Percentiles rank a stretch among this genome's conserved stretches.
These are phyloP conservation scores for Mangifera indica DNA, from an alignment of 345 rosid genomes.

Conservation along the genomic window DNA sequence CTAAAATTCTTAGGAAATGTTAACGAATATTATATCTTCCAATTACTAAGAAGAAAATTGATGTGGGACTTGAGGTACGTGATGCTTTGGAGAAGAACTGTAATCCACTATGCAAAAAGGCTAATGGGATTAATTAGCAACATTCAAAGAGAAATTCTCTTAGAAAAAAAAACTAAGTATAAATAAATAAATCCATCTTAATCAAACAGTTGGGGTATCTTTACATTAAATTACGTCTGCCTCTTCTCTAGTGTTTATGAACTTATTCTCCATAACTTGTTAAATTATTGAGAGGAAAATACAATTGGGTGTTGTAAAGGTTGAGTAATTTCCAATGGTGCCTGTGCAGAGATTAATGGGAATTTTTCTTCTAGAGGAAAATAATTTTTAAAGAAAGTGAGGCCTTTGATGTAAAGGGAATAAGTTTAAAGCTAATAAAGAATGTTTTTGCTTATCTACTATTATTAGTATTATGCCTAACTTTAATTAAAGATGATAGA, in stretches of 20 bases:
- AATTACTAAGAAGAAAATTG: no score
- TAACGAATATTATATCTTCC: no score
- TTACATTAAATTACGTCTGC: constrained; percentile 16
- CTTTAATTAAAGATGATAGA: constrained; percentile 35
- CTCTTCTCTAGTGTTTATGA: constrained; percentile 22
- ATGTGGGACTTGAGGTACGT: constrained; percentile 6
- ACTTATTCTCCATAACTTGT: constrained; percentile 37
- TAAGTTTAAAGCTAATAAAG: constrained; percentile 32
- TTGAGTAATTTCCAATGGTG: constrained; percentile 4
- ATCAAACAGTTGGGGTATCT: constrained; percentile 25
- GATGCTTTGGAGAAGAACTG: constrained; percentile 15
- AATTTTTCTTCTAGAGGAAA: constrained; percentile 14
- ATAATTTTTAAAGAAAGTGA: not conserved
- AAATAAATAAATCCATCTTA: constrained; percentile 7
- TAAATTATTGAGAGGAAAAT: constrained; percentile 15
- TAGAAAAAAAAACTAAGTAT: not conserved
- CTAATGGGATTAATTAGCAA: constrained; percentile 8
- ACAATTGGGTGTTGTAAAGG: constrained; percentile 15
- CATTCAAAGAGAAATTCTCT: constrained; percentile 13
- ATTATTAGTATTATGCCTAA: constrained; percentile 36
- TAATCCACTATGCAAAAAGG: constrained; percentile 14
- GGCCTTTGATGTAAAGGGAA: constrained; percentile 24
- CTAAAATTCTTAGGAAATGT: no score
- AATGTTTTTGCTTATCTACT: constrained; percentile 21
- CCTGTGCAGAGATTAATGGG: constrained; percentile 8